These are phyloP conservation scores for Phytopythium chamaehyphon DNA, from an alignment of 352 stramenopile genomes.

Conservation along the genomic window DNA sequence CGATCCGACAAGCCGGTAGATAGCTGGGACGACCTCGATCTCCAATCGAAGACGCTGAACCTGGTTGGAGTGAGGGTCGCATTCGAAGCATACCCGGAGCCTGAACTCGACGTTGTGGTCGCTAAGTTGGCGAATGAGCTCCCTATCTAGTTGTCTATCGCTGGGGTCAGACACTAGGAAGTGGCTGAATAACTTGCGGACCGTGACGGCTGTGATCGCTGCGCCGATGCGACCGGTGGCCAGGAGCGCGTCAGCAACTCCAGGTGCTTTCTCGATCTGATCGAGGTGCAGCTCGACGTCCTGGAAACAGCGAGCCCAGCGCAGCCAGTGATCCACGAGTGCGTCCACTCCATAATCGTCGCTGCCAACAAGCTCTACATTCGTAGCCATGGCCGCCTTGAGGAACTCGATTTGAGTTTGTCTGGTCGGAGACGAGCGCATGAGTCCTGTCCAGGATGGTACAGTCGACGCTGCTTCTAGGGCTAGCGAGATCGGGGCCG, in stretches of 20 bases:
- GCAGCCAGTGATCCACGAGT: slow-evolving; percentile 12
- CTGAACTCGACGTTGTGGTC: background rate
- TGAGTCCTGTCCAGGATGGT: background rate
- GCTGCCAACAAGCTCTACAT: slow-evolving; percentile 5
- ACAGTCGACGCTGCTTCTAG: background rate
- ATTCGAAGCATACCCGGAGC: background rate
- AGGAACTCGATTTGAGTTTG: slow-evolving; percentile 14
- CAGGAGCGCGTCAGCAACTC: slow-evolving; percentile 1
- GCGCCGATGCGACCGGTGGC: slow-evolving; percentile 1
- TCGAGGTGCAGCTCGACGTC: slow-evolving; percentile 13
- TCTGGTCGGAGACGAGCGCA: background rate
- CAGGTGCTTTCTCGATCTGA: slow-evolving; percentile 3
- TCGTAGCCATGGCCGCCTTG: slow-evolving; percentile 5
- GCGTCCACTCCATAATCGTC: slow-evolving; percentile 7
- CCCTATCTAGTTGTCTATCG: background rate
- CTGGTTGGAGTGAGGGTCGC: background rate
- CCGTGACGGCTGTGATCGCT: slow-evolving; percentile 12
- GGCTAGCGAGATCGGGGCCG: no score
- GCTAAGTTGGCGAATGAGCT: background rate
- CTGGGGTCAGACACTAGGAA: background rate
- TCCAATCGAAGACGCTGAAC: background rate
- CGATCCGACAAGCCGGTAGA: background rate
- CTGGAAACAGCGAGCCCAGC: slow-evolving; percentile 8
- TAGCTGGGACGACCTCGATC: background rate
- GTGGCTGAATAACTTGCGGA: slow-evolving; percentile 13